phyloP scores from a whole-genome alignment of 352 stramenopile genomes.

The Halophytophthora polymorphica region DNA sequence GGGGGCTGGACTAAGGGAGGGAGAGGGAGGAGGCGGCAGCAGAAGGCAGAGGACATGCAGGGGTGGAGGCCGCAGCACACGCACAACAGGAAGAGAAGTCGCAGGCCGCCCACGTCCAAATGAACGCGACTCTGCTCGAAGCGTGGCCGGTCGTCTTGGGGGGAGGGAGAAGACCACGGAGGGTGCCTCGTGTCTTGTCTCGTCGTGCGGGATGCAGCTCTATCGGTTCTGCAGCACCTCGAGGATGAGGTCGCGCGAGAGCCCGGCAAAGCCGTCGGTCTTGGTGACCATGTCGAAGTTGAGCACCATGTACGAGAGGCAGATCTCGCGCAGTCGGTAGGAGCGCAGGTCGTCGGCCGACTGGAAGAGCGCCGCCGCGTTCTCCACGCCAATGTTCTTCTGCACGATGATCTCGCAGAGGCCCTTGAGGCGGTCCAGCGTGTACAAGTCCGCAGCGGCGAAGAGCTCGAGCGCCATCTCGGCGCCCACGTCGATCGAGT shows the following conservation, averaged over 20 bases:
- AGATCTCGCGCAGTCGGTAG: slow-evolving; percentile 83
- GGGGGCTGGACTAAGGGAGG: neutral
- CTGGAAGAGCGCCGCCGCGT: slow-evolving; percentile 82
- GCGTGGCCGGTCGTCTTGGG: too few species aligned
- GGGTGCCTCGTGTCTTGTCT: slow-evolving; percentile 2
- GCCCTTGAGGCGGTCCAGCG: slow-evolving; percentile 91
- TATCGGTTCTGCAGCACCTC: slow-evolving; percentile 87
- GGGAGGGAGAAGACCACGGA: too few species aligned
- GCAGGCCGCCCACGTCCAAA: too few species aligned
- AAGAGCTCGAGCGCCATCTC: slow-evolving; percentile 95
- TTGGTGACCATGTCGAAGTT: slow-evolving; percentile 92
- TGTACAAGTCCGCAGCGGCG: slow-evolving; percentile 93
- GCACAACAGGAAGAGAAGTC: slow-evolving; percentile 18
- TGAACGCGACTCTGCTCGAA: too few species aligned
- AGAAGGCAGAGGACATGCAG: slow-evolving; percentile 21
- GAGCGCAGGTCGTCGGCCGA: slow-evolving; percentile 84
- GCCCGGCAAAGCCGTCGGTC: slow-evolving; percentile 81
- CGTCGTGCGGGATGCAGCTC: slow-evolving; percentile 10
- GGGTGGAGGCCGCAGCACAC: slow-evolving; percentile 17
- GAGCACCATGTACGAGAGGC: slow-evolving; percentile 85
- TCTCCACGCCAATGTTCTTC: slow-evolving; percentile 87
- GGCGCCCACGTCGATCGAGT: slow-evolving; percentile 89
- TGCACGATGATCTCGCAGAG: slow-evolving; percentile 90
- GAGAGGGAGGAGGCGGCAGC: neutral
- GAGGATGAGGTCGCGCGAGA: slow-evolving; percentile 87